Evolutionary conservation across 345 rosid genomes (phyloP), one percentile per base, ranked within the genome.

Genomic region (Lagerstroemia speciosa): DNA sequence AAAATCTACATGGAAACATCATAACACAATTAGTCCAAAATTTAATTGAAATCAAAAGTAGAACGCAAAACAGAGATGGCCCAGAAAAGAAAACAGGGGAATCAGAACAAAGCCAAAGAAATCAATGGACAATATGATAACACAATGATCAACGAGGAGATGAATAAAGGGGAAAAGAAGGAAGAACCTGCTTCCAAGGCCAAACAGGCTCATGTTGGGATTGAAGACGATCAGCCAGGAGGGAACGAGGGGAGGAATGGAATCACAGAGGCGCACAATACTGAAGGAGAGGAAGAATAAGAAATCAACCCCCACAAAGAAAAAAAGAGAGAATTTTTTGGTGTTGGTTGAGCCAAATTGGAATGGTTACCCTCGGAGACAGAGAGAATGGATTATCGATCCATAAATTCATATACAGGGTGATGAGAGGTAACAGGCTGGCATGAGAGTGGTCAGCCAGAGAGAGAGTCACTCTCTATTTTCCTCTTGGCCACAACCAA

Each of bases 171-270:
- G 31, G 52, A 15, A n/a, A 2, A n/a, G n/a, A 41, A 36, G 26
- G 3, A 36, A 8, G 3, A 46, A 78, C 84, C 84, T 84, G 84
- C 72, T 76, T 64, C 84, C 86, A 36, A 84, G 83, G 76, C 86
- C 86, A 67, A 82, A 82, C 70, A 84, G 84, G 78, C 89, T 84
- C 86, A 82, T 84, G 48, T 64, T 27, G 63, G 63, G 12, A 27
- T 11, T 22, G 24, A 5, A 26, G 34, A 30, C 10, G 63, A 58
- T 53, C 60, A 53, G 14, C 24, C 60, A 3, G 53, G 53, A 48
- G 55, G 55, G 24, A 22, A 50, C 19, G 55, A 50, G 55, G 24
- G 55, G 19, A 50, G 26, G 55, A 50, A 12, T 19, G 22, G 22
- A 46, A 2, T 41, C 46, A 2, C 46, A 8, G 46, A 11, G 46